Percentiles rank a stretch among this genome's conserved stretches.
These are phyloP conservation scores for Chalciporus chontae DNA, from an alignment of 768 basidiomycete species.

Conservation along the genomic window DNA sequence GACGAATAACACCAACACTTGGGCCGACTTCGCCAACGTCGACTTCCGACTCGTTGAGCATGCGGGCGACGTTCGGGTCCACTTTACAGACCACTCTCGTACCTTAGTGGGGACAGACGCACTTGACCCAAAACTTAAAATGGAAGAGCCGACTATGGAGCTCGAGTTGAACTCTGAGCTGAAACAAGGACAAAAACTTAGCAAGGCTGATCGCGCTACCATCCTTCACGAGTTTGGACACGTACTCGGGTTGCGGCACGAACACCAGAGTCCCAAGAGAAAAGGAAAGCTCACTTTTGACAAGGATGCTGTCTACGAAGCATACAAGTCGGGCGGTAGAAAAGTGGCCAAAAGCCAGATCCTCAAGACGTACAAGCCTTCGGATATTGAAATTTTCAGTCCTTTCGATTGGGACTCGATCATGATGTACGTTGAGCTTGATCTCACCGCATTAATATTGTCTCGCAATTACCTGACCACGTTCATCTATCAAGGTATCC, in stretches of 20 bases:
- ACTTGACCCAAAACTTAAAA: too few species aligned
- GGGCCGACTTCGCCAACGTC: too few species aligned
- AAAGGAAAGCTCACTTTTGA: background rate
- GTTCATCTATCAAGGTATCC: background rate
- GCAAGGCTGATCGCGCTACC: constrained; percentile 1
- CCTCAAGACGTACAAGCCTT: background rate
- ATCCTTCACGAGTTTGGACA: constrained; percentile 18
- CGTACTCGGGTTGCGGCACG: constrained; percentile 11
- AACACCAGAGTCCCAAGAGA: constrained; percentile 10
- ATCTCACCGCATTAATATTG: too few species aligned
- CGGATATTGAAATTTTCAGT: too few species aligned
- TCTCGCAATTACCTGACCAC: background rate
- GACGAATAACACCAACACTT: too few species aligned
- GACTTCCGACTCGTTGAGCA: too few species aligned
- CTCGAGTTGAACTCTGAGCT: too few species aligned
- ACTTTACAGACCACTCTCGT: too few species aligned
- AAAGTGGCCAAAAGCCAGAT: background rate
- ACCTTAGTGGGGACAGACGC: too few species aligned
- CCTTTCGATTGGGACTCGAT: background rate
- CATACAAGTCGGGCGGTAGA: background rate
- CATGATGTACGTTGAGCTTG: background rate
- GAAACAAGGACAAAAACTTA: too few species aligned
- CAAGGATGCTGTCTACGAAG: background rate
- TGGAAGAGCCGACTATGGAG: too few species aligned
- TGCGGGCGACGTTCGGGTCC: too few species aligned